Evolutionary conservation across 2,329 filamentous ascomycete genomes (phyloP), one percentile per base, ranked within the genome.

Genomic region (Pseudomassariella vexata): DNA sequence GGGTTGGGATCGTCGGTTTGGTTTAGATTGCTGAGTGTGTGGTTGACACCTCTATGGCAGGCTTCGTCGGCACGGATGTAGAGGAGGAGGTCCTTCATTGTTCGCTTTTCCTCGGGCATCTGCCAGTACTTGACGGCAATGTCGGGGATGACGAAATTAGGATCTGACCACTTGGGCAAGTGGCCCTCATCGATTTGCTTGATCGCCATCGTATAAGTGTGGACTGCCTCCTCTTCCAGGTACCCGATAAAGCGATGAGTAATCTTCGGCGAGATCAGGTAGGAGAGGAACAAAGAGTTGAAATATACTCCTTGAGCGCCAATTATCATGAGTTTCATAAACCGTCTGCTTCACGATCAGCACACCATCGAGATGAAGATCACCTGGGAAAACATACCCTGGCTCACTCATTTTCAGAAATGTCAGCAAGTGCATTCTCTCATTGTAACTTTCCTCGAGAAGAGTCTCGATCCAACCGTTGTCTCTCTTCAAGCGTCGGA

Each of bases 201-300:
- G 48, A 96, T 84, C 39, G 87, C 85, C 30, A 88, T 79, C 1
- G 87, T 92, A 65, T 98, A 98, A 0, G 92, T 98, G 52, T 94
- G 75, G 2, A 96, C 90, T 7, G 92, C 92, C 60, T 98, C 92
- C 57, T 98, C 92, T 60, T 98, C 92, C 9, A 98, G 77, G 49
- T 96, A 96, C 2, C 89, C 92, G 32, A 96, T 89, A 58, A 98
- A 96, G 26, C 92, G 82, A 59, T 98, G 92, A 51, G 85, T 90
- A 41, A 86, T 90, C 39, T 81, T 79, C 6, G 92, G 90, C 2
- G 82, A 87, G 38, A 95, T 52, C 20, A 98, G 78, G 62, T 96
- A 96, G 28, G 82, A 73, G 40, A 95, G 38, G 70, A 98, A 96
- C 56, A 96, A 76, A 42, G 79, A 75, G 62, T 98, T 98, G 74